Evolutionary conservation across 2,329 filamentous ascomycete genomes (phyloP).

Genomic region (Fusarium sp.): DNA sequence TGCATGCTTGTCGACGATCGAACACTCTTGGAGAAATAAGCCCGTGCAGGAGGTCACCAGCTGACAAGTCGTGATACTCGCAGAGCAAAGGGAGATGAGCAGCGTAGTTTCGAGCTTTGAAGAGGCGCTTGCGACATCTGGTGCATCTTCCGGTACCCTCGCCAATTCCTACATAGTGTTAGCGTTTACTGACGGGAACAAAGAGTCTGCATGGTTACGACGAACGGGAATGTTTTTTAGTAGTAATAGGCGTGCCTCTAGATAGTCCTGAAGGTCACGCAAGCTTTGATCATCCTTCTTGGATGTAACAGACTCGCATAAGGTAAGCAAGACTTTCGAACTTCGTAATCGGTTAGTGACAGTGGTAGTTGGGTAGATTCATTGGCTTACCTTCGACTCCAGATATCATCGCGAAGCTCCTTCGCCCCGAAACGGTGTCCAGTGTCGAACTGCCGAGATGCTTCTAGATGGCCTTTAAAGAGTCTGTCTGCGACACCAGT

Average conservation of each 20-base stretch:
- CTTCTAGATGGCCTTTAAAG: conserved; percentile 52
- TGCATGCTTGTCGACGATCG: conserved; percentile 62
- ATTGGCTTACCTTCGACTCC: conserved; percentile 62
- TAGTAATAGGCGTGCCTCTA: conserved; percentile 65
- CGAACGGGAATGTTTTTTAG: conserved; percentile 62
- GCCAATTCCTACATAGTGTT: conserved; percentile 61
- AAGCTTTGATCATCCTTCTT: conserved; percentile 58
- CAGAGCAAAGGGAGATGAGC: conserved; percentile 71
- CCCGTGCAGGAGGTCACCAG: conserved; percentile 71
- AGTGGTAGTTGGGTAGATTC: background rate
- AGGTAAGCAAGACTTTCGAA: conserved; percentile 55
- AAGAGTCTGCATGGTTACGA: background rate
- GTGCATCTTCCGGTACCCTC: conserved; percentile 63
- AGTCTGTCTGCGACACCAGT: conserved; percentile 60
- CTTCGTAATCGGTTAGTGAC: conserved; percentile 33
- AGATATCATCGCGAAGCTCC: conserved; percentile 57
- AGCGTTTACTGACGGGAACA: conserved; percentile 11
- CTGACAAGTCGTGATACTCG: conserved; percentile 73
- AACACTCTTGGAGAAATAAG: conserved; percentile 70
- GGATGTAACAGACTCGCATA: conserved; percentile 61
- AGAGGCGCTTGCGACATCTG: conserved; percentile 63
- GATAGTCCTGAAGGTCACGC: conserved; percentile 63
- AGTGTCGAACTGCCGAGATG: conserved; percentile 43
- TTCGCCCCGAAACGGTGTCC: conserved; percentile 42
- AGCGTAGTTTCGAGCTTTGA: conserved; percentile 71